Evolutionary conservation across 163 green algal genomes (phyloP), one percentile per base, ranked within the genome.

Genomic region (Chlamydomonas reinhardtii): DNA sequence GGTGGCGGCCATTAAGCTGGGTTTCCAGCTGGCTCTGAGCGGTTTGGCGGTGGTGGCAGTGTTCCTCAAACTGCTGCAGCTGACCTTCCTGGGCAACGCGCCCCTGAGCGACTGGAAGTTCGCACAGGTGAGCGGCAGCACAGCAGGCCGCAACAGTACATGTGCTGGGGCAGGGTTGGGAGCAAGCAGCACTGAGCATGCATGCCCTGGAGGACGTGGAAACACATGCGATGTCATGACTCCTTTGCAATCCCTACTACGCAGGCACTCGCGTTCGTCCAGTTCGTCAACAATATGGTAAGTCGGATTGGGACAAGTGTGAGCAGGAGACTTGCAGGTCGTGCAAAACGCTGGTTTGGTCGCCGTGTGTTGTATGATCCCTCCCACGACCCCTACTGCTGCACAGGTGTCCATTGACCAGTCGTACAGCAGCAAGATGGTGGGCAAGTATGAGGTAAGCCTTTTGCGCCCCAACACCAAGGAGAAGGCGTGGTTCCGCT

Each of bases 1-100:
- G 48, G 48, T 56, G 48, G 48, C 48, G 48, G 48, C 48, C 48
- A 14, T 56, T 1, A 70, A 70, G 62, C 62, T 70, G 62, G 62
- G 25, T 2, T 70, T 70, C 62, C 66, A 73, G 66, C 66, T 73
- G 66, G 16, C 31, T 31, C 31, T 73, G 31, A 43, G 31, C 14
- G 66, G 16, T 1, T 31, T 73, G 66, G 66, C 66, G 31, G 66
- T 73, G 66, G 31, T 73, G 66, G 66, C 66, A 0, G 66, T 73
- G 31, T 73, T 73, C 66, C 66, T 73, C 4, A 73, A 73, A 31
- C 66, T 73, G 31, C 66, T 73, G 66, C 66, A 73, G 66, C 66
- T 73, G 31, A 73, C 31, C 29, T 73, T 73, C 66, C 66, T 73
- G 66, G 66, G 31, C 2, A 73, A 11, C 66, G 29, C 37, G 31